Conservation (phyloP, 1,284 basidiomycete species). For the Apiotrichum akiyoshidainum region DNA sequence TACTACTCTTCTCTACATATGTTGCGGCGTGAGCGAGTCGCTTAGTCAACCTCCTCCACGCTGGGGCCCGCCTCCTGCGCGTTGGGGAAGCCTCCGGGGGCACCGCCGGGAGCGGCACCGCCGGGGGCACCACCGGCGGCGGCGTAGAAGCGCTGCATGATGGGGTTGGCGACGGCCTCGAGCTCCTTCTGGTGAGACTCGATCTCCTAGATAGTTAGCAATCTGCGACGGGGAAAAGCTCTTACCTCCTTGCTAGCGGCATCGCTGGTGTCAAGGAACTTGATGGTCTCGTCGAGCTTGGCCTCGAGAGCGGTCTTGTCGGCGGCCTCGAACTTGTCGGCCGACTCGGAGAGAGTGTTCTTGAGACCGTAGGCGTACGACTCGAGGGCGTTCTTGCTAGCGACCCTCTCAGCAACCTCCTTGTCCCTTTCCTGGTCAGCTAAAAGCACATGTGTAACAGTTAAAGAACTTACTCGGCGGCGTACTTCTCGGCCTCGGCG, state of each 20-base stretch:
- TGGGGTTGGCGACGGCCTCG: constrained; percentile 58
- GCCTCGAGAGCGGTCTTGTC: constrained; percentile 86
- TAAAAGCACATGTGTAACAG: too few species aligned
- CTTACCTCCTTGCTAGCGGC: constrained; percentile 82
- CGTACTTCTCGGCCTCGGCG: constrained; percentile 78
- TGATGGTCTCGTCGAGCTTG: constrained; percentile 79
- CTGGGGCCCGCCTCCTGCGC: too few species aligned
- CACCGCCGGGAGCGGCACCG: constrained; percentile 52
- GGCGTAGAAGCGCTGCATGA: constrained; percentile 58
- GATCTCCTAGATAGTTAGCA: too few species aligned
- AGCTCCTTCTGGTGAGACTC: constrained; percentile 92
- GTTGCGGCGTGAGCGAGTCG: neutral
- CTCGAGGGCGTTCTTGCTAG: constrained; percentile 61
- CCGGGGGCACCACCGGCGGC: constrained; percentile 68
- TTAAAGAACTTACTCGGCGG: too few species aligned
- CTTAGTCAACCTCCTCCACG: constrained; percentile 60
- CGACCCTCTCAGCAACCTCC: constrained; percentile 62
- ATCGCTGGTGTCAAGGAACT: constrained; percentile 92
- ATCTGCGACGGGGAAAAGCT: too few species aligned
- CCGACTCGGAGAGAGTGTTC: constrained; percentile 79
- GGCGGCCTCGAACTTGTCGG: constrained; percentile 77
- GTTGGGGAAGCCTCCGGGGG: constrained; percentile 42
- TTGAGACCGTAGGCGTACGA: constrained; percentile 96
- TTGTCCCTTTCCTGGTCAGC: too few species aligned
- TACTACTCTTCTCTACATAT: neutral